Base-by-base conservation (phyloP, 2,329 filamentous ascomycete genomes). In the Exophiala aquamarina region DNA sequence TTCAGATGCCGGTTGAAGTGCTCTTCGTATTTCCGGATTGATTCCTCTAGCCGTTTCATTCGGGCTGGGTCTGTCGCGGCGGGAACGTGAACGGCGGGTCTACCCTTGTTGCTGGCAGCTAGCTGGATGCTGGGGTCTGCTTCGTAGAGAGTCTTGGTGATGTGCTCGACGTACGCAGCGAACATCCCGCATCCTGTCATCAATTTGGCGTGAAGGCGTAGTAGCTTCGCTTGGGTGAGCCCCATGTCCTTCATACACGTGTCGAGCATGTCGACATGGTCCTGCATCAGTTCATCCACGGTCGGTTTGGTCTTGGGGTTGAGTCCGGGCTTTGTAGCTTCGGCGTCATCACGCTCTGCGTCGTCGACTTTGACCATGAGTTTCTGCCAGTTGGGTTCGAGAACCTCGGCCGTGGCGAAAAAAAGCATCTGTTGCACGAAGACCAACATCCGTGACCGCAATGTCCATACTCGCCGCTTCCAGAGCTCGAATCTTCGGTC, bases 201-300 rank as follows among this genome's bases (percentile, higher is more conserved):
- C 39, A 98, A 81, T 66, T 97, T 97, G 49, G 91, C 93, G 71
- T 97, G 92, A 63, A 98, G 94, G 70, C 89, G 86, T 4, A 98
- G 72, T 5, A 98, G 77, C 71, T 95, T 96, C 64, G 89, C 89
- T 67, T 98, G 96, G 15, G 93, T 98, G 56, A 98, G 77, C 90
- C 97, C 97, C 73, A 93, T 97, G 71, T 97, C 93, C 70, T 97
- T 98, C 61, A 98, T 75, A 66, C 93, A 98, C 3, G 93, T 97
- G 61, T 96, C 93, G 38, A 98, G 73, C 66, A 98, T 98, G 69
- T 97, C 93, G 50, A 98, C 91, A 70, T 98, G 93, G 63, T 97
- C 91, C 70, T 97, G 89, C 93, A 98, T 98, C 63, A 98, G 72
- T 70, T 97, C 90, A 63, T 98, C 93, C 1, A 98, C 93, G 0